Conservation (phyloP, 139 green algal species). For the Picochlorum costavermella region DNA sequence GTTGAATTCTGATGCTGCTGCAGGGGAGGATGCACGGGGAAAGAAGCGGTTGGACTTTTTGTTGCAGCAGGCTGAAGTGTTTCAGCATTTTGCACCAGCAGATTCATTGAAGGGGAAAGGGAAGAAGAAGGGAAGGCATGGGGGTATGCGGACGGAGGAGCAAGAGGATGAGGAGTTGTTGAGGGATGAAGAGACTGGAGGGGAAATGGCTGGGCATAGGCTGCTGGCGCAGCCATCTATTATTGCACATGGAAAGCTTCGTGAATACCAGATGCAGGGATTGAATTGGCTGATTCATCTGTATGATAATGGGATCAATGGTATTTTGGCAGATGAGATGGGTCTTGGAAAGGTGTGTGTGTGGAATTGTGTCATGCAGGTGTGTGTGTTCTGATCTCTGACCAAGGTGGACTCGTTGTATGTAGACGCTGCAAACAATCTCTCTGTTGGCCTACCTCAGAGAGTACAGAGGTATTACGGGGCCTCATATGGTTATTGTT, state of each 20-base stretch:
- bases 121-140: slow-evolving; percentile 47
- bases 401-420: too few relatives aligned
- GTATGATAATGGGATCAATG: slow-evolving; percentile 99
- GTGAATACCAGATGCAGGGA: slow-evolving; percentile 97
- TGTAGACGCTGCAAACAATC: slow-evolving; percentile 93
- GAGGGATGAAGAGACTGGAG: slow-evolving; percentile 71
- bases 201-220: slow-evolving; percentile 53
- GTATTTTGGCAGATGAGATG: slow-evolving; percentile 99
- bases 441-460: slow-evolving; percentile 90
- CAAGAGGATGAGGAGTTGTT: slow-evolving; percentile 90
- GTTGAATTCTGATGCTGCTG: slow-evolving; percentile 57
- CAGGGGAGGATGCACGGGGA: slow-evolving; percentile 52
- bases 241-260: slow-evolving; percentile 84
- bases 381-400: too few relatives aligned
- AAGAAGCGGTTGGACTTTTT: slow-evolving; percentile 83
- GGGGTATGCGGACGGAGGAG: slow-evolving; percentile 68
- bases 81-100: slow-evolving; percentile 85
- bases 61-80: slow-evolving; percentile 94
- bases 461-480: slow-evolving; percentile 92
- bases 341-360: slow-evolving; percentile 75
- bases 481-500: slow-evolving; percentile 95
- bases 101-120: slow-evolving; percentile 4
- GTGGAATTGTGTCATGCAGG: too few relatives aligned
- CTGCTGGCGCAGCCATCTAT: slow-evolving; percentile 73
- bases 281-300: slow-evolving; percentile 99